Evolutionary conservation across 345 rosid species (phyloP).

Genomic region (Adansonia digitata): DNA sequence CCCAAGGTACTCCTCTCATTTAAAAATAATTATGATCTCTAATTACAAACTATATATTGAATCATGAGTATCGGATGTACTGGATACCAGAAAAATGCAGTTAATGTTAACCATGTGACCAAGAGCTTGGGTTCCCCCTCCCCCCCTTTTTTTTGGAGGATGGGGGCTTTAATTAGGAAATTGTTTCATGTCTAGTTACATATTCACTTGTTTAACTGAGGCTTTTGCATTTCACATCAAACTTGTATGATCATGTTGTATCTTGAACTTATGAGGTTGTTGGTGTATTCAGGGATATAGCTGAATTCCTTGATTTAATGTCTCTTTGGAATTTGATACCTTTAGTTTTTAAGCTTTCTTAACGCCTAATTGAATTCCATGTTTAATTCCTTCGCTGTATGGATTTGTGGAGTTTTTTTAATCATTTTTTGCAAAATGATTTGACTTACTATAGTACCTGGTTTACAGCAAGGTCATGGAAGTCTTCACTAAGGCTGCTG

Average conservation of each 20-base stretch:
- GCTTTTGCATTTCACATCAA: not conserved
- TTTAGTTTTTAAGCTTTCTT: not conserved
- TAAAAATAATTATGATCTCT: not conserved
- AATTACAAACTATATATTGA: not conserved
- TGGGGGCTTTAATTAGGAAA: not conserved
- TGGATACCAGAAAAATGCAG: not conserved
- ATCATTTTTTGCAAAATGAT: not conserved
- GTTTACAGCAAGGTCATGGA: slow-evolving; percentile 94
- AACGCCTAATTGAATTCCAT: not conserved
- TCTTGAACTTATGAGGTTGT: not conserved
- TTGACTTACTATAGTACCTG: slow-evolving; percentile 1
- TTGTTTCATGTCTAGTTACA: not conserved
- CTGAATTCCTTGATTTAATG: not conserved
- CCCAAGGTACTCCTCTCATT: slow-evolving; percentile 58
- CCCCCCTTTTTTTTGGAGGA: not conserved
- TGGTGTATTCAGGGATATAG: not conserved
- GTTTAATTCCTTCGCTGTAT: not conserved
- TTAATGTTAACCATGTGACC: not conserved
- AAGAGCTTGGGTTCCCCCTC: not conserved
- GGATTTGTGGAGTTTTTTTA: not conserved
- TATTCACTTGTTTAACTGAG: not conserved
- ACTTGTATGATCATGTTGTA: not conserved
- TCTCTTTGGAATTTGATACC: not conserved
- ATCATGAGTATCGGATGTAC: not conserved
- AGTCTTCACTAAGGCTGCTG: slow-evolving; percentile 95